Conservation (phyloP, 345 rosid species). For the Hibiscus syriacus region DNA sequence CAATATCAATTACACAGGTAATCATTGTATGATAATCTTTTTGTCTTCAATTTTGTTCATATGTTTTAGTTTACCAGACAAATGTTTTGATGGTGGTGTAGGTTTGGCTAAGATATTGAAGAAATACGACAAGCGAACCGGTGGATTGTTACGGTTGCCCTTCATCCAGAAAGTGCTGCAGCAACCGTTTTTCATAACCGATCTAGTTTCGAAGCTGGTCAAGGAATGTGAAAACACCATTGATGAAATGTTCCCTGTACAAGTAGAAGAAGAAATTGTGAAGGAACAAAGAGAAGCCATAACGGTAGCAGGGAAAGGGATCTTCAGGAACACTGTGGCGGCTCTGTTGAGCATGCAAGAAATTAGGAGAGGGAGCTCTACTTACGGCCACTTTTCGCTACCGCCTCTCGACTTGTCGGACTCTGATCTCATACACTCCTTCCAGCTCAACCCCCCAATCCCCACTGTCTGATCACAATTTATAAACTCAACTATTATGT, state of each 20-base stretch:
- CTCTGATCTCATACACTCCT: constrained; percentile 34
- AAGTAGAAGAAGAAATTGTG: constrained; percentile 15
- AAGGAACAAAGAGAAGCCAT: constrained; percentile 20
- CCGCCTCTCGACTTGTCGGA: constrained; percentile 74
- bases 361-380: constrained; percentile 76
- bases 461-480: constrained; percentile 27
- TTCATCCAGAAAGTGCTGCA: constrained; percentile 61
- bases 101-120: constrained; percentile 81
- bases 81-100: constrained; percentile 12
- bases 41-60: background rate
- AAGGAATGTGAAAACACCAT: constrained; percentile 68
- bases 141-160: constrained; percentile 46
- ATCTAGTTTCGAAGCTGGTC: constrained; percentile 61
- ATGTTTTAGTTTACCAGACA: background rate
- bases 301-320: constrained; percentile 41
- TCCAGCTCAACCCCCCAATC: constrained; percentile 36
- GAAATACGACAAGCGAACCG: constrained; percentile 80
- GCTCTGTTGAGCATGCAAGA: constrained; percentile 72
- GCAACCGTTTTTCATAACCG: constrained; percentile 79
- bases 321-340: constrained; percentile 65
- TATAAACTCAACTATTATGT: no score
- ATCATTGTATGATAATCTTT: background rate
- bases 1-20: constrained; percentile 81
- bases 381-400: constrained; percentile 52
- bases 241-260: constrained; percentile 42